Base-by-base conservation (phyloP, 2,329 filamentous ascomycete species). In the Talaromyces sp. region DNA sequence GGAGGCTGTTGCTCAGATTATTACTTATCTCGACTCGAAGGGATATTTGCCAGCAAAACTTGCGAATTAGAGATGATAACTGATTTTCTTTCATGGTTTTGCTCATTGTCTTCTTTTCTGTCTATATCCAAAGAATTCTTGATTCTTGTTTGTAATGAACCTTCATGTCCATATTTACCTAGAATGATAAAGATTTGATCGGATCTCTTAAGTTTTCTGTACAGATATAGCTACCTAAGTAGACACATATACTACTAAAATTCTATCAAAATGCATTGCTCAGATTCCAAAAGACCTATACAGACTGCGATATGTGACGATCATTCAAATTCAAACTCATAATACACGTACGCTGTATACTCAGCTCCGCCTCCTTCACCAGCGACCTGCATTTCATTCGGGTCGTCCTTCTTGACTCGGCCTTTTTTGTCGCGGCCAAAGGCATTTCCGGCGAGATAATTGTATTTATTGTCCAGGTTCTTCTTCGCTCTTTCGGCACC, bases 331-430 rank as follows among this genome's bases (percentile, higher is more conserved):
- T 94, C 89, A 71, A 97, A 89, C 72, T 96, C 90, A 76, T 97
- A 99, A 79, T 92, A 97, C 70, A 97, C 94, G 75, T 95, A 99
- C 40, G 94, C 88, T 60, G 91, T 94, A 78, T 97, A 99, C 73
- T 97, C 91, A 65, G 84, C 81, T 56, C 86, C 87, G 60, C 91
- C 89, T 17, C 84, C 85, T 41, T 84, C 82, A 35, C 79, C 74
- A 3, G 87, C 87, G 2, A 88, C 87, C 40, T 91, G 89, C 83
- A 97, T 89, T 66, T 97, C 93, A 37, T 86, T 88, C 41, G 89
- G 86, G 68, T 97, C 93, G 70, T 99, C 94, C 75, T 96, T 95
- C 69, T 88, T 89, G 65, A 94, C 86, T 63, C 89, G 86, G 25
- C 94, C 94, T 69, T 93, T 92, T 82, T 96, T 97, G 78, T 99